Conservation (phyloP, 371 early-diverging fungal species). For the Syncephalastrum monosporum region DNA sequence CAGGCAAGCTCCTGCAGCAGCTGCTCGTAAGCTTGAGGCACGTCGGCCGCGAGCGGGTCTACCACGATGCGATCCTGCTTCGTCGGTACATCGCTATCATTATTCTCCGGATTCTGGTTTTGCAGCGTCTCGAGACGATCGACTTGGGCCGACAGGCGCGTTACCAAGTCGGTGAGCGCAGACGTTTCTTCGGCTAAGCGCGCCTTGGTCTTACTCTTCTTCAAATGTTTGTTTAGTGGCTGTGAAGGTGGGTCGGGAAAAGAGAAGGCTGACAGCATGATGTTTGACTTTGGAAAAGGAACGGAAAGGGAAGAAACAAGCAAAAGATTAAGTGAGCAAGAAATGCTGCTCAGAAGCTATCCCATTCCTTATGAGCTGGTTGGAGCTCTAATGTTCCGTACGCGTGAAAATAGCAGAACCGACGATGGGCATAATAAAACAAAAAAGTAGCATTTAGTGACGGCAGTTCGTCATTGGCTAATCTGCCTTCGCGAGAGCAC, state of each 20-base stretch:
- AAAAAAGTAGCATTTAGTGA: too few species aligned
- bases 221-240: background rate
- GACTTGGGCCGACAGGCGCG: conserved; percentile 22
- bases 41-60: conserved; percentile 32
- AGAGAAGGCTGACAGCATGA: conserved; percentile 14
- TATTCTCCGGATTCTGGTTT: too few species aligned
- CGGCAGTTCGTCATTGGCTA: too few species aligned
- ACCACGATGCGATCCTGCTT: conserved; percentile 8
- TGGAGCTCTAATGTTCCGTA: too few species aligned
- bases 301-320: too few species aligned
- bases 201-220: conserved; percentile 1
- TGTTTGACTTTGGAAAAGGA: too few species aligned
- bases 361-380: too few species aligned
- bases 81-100: background rate
- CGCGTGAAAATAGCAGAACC: too few species aligned
- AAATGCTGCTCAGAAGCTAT: too few species aligned
- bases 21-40: conserved; percentile 28
- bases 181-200: background rate
- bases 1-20: conserved; percentile 21
- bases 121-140: conserved; percentile 19
- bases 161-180: conserved; percentile 16
- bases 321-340: too few species aligned
- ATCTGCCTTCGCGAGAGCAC: too few species aligned
- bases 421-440: too few species aligned
- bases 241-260: conserved; percentile 12